Evolutionary conservation across 257 asterid species (phyloP).

Genomic region (Solanum appendiculatum): DNA sequence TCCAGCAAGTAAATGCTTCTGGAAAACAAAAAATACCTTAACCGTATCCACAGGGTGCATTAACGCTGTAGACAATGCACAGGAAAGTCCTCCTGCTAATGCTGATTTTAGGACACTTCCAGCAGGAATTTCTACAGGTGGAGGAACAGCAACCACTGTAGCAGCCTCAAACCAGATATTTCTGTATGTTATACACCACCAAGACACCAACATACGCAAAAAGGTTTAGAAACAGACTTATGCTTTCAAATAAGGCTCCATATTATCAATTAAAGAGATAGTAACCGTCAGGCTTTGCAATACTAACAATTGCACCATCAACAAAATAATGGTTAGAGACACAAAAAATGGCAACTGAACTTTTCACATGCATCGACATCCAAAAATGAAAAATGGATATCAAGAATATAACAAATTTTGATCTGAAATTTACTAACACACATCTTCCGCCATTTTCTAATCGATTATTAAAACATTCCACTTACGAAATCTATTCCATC

Average conservation of each 20-base stretch:
- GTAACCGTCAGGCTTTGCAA: background rate
- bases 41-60: slow-evolving; percentile 90
- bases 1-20: background rate
- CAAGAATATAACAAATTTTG: background rate
- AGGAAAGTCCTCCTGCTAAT: slow-evolving; percentile 92
- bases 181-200: slow-evolving; percentile 22
- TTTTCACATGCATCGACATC: background rate
- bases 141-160: slow-evolving; percentile 98
- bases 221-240: background rate
- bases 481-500: background rate
- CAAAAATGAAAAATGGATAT: background rate
- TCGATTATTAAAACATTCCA: background rate
- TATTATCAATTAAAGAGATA: background rate
- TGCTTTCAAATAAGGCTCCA: background rate
- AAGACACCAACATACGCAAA: background rate
- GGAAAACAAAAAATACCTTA: slow-evolving; percentile 37
- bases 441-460: background rate
- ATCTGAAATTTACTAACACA: background rate
- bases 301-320: background rate
- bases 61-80: slow-evolving; percentile 89
- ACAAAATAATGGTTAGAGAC: background rate
- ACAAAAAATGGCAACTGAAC: background rate
- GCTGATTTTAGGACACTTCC: slow-evolving; percentile 97
- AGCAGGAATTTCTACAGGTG: slow-evolving; percentile 80
- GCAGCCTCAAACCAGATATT: slow-evolving; percentile 99